Evolutionary conservation across 2,329 filamentous ascomycete genomes (phyloP).

Genomic region (Fusarium lateritium): DNA sequence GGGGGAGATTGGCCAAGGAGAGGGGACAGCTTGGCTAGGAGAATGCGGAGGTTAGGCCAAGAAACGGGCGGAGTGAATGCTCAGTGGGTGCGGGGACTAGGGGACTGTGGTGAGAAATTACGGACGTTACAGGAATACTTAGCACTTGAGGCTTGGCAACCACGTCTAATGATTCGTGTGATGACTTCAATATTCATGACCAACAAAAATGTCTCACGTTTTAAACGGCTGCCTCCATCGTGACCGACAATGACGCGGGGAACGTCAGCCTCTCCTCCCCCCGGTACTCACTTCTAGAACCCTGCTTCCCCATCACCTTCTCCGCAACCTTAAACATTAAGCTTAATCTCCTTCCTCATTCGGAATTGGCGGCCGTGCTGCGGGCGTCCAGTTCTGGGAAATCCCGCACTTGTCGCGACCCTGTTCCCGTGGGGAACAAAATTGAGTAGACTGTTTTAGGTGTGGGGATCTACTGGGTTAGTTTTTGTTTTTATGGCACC

Average conservation of each 20-base stretch:
- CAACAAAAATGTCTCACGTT: conserved; percentile 8
- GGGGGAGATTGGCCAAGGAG: not conserved
- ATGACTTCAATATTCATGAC: not conserved
- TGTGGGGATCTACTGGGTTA: not conserved
- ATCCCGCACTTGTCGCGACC: conserved; percentile 15
- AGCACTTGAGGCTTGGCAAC: conserved; percentile 5
- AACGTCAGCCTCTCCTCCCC: conserved; percentile 3
- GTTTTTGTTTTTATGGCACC: not conserved
- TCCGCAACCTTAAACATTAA: conserved; percentile 37
- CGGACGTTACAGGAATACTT: not conserved
- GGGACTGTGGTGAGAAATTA: not conserved
- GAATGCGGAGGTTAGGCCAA: conserved; percentile 7
- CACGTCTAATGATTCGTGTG: conserved; percentile 2
- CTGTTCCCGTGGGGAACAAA: not conserved
- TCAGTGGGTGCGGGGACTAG: conserved; percentile 7
- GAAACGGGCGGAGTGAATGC: not conserved
- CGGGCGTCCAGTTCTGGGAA: conserved; percentile 29
- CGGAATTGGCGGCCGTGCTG: conserved; percentile 2
- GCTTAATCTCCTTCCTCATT: conserved; percentile 37
- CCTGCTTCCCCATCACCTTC: conserved; percentile 13
- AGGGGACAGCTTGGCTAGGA: not conserved
- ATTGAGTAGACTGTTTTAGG: not conserved
- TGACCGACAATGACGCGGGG: conserved; percentile 6
- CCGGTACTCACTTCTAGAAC: not conserved
- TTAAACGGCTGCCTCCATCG: conserved; percentile 1